Percentiles rank a stretch among this genome's conserved stretches.
Conservation (phyloP, 495 filamentous ascomycete genomes). For the Aspergillus funiculosus region DNA sequence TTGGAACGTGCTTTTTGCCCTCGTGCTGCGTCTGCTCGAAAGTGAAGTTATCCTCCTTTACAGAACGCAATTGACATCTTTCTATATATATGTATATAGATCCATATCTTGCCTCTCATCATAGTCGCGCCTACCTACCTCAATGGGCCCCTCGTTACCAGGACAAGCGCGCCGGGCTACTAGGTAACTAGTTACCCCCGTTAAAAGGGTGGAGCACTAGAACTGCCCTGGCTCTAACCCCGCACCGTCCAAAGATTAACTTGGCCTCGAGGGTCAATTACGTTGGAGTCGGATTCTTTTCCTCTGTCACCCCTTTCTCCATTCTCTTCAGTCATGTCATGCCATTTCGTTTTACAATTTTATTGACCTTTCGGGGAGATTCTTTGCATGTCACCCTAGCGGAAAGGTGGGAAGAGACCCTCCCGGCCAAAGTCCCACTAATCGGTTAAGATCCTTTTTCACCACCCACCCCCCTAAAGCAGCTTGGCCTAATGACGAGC, state of each 20-base stretch:
- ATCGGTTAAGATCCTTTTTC: too few species aligned
- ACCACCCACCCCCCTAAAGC: too few species aligned
- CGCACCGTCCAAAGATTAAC: conserved; percentile 4
- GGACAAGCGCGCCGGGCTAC: background rate
- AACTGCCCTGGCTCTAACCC: conserved; percentile 8
- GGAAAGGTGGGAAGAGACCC: conserved; percentile 2
- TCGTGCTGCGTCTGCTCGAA: too few species aligned
- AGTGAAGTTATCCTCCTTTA: too few species aligned
- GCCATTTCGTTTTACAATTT: background rate
- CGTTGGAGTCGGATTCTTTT: conserved; percentile 12
- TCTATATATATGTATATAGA: too few species aligned
- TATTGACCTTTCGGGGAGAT: background rate
- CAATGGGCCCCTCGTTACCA: background rate
- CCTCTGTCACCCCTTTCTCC: background rate
- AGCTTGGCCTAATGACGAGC: conserved; percentile 14
- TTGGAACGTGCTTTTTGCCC: background rate
- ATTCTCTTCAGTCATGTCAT: background rate
- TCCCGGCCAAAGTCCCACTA: background rate
- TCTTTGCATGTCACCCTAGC: too few species aligned
- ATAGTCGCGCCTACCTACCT: background rate
- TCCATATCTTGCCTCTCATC: too few species aligned
- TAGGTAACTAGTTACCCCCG: background rate
- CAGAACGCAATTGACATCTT: too few species aligned
- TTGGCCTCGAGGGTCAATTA: conserved; percentile 9
- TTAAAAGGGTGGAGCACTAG: conserved; percentile 1